Base-by-base conservation (phyloP, 2,329 filamentous ascomycete species). In the Penicillium glabrum region DNA sequence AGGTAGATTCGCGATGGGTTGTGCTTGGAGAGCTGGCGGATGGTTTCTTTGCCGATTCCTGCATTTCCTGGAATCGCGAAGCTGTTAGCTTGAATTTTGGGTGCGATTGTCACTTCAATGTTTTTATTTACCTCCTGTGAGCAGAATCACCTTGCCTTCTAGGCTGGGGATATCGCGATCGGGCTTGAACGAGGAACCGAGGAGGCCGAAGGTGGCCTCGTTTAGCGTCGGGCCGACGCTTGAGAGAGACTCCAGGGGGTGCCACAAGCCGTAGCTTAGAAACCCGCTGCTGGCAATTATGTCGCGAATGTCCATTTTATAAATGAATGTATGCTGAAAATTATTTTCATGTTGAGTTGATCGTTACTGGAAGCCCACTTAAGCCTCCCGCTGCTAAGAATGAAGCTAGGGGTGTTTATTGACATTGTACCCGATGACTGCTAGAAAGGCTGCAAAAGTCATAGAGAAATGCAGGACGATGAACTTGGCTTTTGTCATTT, bases 1-100 rank as follows among this genome's bases (percentile, higher is more conserved):
- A 86, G 77, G 71, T 82, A 85, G 58, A 86, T 80, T 54, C 82
- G 78, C 1, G 73, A 71, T 1, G 83, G 82, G 8, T 73, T 67
- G 65, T 85, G 83, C 55, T 72, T 74, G n/a, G 79, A 79, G 44
- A 84, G 73, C 51, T 79, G 75, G 35, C 76, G 64, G 44, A 82
- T 68, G 8, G 79, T 78, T 61, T 80, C 76, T 66, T 75, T 75
- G 33, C 80, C 80, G 26, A 80, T 71, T 9, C 79, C 79, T 26
- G 69, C 63, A 59, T 80, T 81, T 27, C 79, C 78, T 78, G 46
- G n/a, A 16, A 31, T 19, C 21, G 13, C n/a, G 5, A 14, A 37
- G 11, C 31, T 16, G 13, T 33, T 16, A 33, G 31, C 13, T 16
- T 35, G 29, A 13, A 11, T 23, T n/a, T n/a, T 16, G 44, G 13